These are phyloP conservation scores for Trichoderma koningii DNA, from an alignment of 2,329 filamentous ascomycete species.

Conservation along the genomic window DNA sequence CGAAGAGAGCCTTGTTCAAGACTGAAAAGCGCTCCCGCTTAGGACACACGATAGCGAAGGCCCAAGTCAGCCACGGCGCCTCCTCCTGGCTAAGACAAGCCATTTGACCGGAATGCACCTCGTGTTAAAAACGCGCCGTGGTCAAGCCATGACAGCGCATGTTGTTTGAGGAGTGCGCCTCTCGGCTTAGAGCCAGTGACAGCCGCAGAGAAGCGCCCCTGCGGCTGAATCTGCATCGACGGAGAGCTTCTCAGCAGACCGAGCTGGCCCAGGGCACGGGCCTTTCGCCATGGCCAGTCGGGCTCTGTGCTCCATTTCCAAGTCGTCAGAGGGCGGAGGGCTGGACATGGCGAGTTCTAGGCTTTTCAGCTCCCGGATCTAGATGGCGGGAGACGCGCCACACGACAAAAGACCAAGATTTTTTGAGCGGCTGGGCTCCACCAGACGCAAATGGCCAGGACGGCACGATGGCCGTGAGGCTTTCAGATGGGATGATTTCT, in stretches of 20 bases:
- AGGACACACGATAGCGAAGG: neutral
- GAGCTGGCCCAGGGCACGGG: slow-evolving; percentile 14
- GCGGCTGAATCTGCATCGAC: slow-evolving; percentile 23
- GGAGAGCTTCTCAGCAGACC: slow-evolving; percentile 1
- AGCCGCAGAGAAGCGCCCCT: slow-evolving; percentile 16
- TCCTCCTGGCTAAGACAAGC: slow-evolving; percentile 5
- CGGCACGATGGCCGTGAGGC: neutral
- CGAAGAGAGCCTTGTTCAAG: neutral
- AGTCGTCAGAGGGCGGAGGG: slow-evolving; percentile 1
- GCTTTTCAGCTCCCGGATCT: slow-evolving; percentile 19
- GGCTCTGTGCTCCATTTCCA: neutral
- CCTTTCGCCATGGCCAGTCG: neutral
- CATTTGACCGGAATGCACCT: slow-evolving; percentile 4
- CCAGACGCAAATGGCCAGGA: neutral
- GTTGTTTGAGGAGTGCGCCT: slow-evolving; percentile 1
- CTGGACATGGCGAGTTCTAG: slow-evolving; percentile 19
- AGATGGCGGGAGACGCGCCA: neutral
- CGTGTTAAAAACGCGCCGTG: neutral
- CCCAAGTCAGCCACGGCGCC: neutral
- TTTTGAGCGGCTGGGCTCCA: slow-evolving; percentile 1
- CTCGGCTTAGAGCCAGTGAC: neutral
- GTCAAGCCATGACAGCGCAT: neutral
- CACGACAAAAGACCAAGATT: neutral
- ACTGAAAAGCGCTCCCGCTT: slow-evolving; percentile 3
- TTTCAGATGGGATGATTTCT: neutral